Conservation (phyloP, 2,329 filamentous ascomycete species). For the Emergomyces africanus region DNA sequence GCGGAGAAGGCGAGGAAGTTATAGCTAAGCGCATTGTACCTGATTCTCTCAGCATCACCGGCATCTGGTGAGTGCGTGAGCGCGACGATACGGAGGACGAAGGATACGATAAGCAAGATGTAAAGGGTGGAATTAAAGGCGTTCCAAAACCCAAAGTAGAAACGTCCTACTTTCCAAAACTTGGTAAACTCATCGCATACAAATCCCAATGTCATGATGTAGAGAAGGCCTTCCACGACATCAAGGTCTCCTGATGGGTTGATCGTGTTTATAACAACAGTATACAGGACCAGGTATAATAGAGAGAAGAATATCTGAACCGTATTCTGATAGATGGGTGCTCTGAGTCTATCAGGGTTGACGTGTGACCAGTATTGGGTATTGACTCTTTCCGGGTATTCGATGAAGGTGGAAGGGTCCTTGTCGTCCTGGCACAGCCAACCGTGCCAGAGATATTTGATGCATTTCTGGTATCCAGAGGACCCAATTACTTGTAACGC, state of each 20-base stretch:
- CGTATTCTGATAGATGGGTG: conserved; percentile 82
- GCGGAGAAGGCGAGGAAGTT: conserved; percentile 89
- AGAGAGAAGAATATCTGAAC: conserved; percentile 77
- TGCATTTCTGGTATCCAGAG: conserved; percentile 91
- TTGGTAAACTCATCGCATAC: conserved; percentile 79
- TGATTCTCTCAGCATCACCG: conserved; percentile 38
- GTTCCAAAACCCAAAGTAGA: conserved; percentile 94
- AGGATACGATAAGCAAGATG: conserved; percentile 60
- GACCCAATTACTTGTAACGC: conserved; percentile 79
- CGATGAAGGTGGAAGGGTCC: conserved; percentile 77
- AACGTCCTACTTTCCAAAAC: conserved; percentile 84
- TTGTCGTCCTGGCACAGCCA: conserved; percentile 96
- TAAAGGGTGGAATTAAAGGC: conserved; percentile 85
- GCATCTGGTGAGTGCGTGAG: conserved; percentile 46
- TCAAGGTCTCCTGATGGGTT: conserved; percentile 78
- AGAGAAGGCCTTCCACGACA: conserved; percentile 68
- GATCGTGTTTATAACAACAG: conserved; percentile 83
- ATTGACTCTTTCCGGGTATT: conserved; percentile 73
- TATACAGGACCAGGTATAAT: conserved; percentile 74
- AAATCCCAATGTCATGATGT: conserved; percentile 84
- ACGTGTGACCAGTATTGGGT: conserved; percentile 68
- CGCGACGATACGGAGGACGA: conserved; percentile 67
- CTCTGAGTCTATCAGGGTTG: conserved; percentile 87
- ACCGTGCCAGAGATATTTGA: conserved; percentile 82
- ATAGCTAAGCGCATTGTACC: conserved; percentile 73